phyloP scores from a whole-genome alignment of 139 green algal genomes.

The Mesostigma viride region DNA sequence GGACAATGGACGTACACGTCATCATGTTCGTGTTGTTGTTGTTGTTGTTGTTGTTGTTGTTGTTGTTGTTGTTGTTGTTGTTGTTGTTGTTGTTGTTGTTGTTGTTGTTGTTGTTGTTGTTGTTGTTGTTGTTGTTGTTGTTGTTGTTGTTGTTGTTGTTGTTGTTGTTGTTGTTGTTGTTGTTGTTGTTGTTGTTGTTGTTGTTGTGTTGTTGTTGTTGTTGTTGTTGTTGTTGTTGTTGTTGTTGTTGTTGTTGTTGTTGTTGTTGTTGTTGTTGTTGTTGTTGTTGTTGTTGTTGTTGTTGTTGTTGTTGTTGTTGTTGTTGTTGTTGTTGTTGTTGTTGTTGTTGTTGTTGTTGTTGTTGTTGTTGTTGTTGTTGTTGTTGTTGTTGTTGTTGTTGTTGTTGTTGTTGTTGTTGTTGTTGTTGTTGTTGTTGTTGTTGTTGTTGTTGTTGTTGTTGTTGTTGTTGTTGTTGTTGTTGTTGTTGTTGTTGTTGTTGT shows the following conservation, averaged over 20 bases:
- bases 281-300: neutral
- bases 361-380: no score
- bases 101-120: slow-evolving; percentile 21
- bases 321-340: no score
- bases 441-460: no score
- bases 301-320: no score
- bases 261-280: neutral
- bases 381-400: no score
- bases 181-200: slow-evolving; percentile 21
- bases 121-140: slow-evolving; percentile 20
- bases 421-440: no score
- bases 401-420: no score
- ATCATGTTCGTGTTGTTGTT: neutral
- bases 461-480: no score
- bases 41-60: slow-evolving; percentile 12
- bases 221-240: slow-evolving; percentile 22
- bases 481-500: no score
- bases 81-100: slow-evolving; percentile 21
- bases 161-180: slow-evolving; percentile 21
- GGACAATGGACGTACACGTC: no score
- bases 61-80: slow-evolving; percentile 21
- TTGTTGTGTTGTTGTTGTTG: no score
- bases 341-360: no score
- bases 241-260: slow-evolving; percentile 16
- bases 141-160: slow-evolving; percentile 21